A percentile compares a stretch with the other conserved stretches of the same genome.
Evolutionary conservation across 2,329 filamentous ascomycete genomes (phyloP).

Genomic region (Cercospora canescens): DNA sequence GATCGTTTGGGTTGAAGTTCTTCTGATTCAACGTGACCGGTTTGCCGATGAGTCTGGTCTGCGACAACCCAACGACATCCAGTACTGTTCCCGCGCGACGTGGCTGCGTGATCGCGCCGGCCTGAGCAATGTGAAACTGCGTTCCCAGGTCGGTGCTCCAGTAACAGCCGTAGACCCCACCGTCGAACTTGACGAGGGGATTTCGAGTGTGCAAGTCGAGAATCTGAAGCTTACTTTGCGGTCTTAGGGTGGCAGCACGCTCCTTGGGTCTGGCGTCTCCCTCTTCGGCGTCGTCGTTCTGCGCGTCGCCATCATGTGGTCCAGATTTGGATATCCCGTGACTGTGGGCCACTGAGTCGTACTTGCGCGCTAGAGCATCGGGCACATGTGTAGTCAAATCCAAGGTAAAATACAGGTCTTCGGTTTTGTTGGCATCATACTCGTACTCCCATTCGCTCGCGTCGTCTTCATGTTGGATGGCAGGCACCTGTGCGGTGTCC

Average conservation of each 20-base stretch:
- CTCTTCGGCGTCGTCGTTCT: background rate
- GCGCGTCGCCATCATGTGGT: background rate
- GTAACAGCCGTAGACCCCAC: constrained; percentile 72
- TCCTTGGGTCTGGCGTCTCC: background rate
- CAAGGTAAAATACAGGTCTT: constrained; percentile 62
- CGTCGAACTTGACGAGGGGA: constrained; percentile 78
- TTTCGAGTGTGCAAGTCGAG: constrained; percentile 76
- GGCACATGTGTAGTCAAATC: constrained; percentile 52
- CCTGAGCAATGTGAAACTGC: constrained; percentile 60
- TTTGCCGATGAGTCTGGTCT: constrained; percentile 67
- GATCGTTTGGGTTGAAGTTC: background rate
- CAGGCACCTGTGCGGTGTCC: background rate
- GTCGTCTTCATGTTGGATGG: background rate
- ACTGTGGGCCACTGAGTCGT: constrained; percentile 2
- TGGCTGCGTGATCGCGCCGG: constrained; percentile 43
- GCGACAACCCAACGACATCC: constrained; percentile 71
- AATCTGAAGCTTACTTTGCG: constrained; percentile 39
- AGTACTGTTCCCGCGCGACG: constrained; percentile 58
- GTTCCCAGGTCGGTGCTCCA: constrained; percentile 87
- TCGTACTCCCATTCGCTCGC: constrained; percentile 60
- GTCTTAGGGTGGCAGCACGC: background rate
- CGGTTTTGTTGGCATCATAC: constrained; percentile 57
- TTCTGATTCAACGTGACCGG: constrained; percentile 56
- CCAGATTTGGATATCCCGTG: background rate
- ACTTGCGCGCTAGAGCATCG: constrained; percentile 24